These are phyloP conservation scores for Teunomyces cretensis DNA, from an alignment of 805 yeast species.

Conservation along the genomic window DNA sequence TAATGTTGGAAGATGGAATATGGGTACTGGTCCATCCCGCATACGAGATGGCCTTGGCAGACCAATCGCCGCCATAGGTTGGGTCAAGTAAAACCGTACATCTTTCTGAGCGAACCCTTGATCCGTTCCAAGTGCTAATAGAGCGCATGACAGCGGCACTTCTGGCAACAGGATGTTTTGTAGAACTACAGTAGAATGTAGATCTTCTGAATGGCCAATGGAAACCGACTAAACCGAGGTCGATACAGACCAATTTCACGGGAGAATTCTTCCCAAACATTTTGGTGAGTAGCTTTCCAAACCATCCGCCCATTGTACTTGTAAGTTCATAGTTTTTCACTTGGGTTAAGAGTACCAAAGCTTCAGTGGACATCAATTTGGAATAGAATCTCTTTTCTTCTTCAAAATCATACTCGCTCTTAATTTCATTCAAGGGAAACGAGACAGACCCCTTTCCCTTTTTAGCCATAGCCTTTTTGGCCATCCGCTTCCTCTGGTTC, in stretches of 20 bases:
- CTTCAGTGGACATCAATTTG: constrained; percentile 39
- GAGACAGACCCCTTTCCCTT: background rate
- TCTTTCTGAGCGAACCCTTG: constrained; percentile 19
- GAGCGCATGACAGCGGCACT: constrained; percentile 40
- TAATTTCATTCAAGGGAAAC: background rate
- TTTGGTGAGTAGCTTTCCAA: constrained; percentile 18
- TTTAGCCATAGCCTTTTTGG: constrained; percentile 1
- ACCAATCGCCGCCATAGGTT: constrained; percentile 27
- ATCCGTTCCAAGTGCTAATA: constrained; percentile 32
- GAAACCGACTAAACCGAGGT: constrained; percentile 41
- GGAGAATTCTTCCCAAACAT: constrained; percentile 30
- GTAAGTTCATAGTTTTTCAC: constrained; percentile 40
- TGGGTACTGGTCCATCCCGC: constrained; percentile 37
- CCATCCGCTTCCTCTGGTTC: background rate
- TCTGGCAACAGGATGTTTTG: constrained; percentile 40
- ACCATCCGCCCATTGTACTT: constrained; percentile 26
- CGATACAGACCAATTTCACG: constrained; percentile 30
- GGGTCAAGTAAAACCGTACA: constrained; percentile 41
- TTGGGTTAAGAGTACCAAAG: constrained; percentile 35
- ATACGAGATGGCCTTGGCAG: constrained; percentile 32
- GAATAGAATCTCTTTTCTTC: constrained; percentile 20
- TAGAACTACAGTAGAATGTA: constrained; percentile 35
- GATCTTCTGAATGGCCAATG: constrained; percentile 48
- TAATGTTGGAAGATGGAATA: constrained; percentile 40
- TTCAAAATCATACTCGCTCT: constrained; percentile 1